Evolutionary conservation across 345 rosid genomes (phyloP).

Genomic region (Pseudoturritis turrita): DNA sequence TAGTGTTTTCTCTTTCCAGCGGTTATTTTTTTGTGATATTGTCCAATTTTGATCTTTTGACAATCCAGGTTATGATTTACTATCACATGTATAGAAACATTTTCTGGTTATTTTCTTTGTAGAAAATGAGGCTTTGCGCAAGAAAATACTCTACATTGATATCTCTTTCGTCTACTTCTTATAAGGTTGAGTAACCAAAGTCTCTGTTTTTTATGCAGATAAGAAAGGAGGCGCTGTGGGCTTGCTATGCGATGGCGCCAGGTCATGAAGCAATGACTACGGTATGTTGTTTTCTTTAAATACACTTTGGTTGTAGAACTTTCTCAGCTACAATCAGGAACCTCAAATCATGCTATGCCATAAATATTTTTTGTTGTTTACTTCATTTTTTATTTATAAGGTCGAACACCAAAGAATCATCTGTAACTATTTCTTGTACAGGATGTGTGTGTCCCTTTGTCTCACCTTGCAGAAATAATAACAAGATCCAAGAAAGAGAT

Average conservation of each 20-base stretch:
- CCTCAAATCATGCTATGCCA: background rate
- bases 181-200: background rate
- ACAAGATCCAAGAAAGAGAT: slow-evolving; percentile 67
- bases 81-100: background rate
- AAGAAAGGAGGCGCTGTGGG: slow-evolving; percentile 91
- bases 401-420: background rate
- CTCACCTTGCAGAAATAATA: slow-evolving; percentile 75
- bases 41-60: background rate
- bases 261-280: slow-evolving; percentile 73
- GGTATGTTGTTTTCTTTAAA: slow-evolving; percentile 36
- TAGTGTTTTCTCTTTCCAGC: background rate
- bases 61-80: background rate
- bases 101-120: background rate
- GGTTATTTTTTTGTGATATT: background rate
- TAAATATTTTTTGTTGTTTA: background rate
- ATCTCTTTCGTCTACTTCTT: background rate
- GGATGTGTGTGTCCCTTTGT: slow-evolving; percentile 94
- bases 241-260: slow-evolving; percentile 90
- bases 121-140: background rate
- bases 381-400: background rate
- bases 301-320: background rate
- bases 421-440: slow-evolving; percentile 28
- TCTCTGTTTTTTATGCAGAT: slow-evolving; percentile 42
- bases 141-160: background rate
- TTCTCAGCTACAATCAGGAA: background rate